Evolutionary conservation across 2,329 filamentous ascomycete genomes (phyloP), one percentile per base, ranked within the genome.

Genomic region (Aureobasidium leucospermi): DNA sequence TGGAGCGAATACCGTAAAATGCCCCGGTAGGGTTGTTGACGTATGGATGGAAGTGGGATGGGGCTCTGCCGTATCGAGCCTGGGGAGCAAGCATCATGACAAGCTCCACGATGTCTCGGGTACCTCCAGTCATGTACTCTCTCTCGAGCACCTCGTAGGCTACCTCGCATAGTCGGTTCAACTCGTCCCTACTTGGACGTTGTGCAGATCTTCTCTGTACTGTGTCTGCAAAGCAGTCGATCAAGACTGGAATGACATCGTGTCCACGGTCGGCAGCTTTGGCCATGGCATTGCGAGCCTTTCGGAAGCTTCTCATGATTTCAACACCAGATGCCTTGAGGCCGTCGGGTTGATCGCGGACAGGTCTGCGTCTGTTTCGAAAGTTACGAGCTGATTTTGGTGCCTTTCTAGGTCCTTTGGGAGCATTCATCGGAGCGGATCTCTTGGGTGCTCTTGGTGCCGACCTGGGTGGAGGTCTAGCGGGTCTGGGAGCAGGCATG

Each of bases 21-120:
- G 52, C 52, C 23, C 52, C 52, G 6, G 52, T 56, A n/a, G 39
- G 52, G 4, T 56, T 56, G n/a, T 36, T 45, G 52, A 36, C 29
- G 9, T 32, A 56, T 0, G 52, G 52, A 28, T 45, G 39, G 13
- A 56, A 56, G 31, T 56, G 52, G 6, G 39, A 6, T 43, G 52
- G 52, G 11, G 2, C 2, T 2, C 29, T 34, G n/a, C 29, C 15
- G 39, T 45, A n/a, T 4, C 52, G 31, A 13, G 41, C 41, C n/a
- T 56, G 28, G 4, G 1, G 2, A 3, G 23, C 56, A 32, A 59
- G 10, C 1, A 9, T 8, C 56, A 59, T 59, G 29, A 59, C 46
- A 13, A 59, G 34, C 8, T 59, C 38, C 15, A 59, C 56, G 28
- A 59, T 51, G 28, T 59, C 56, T 42, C 43, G 31, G 5, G 36